Evolutionary conservation across 106 monocot genomes (phyloP).

Genomic region (Allium sativum): DNA sequence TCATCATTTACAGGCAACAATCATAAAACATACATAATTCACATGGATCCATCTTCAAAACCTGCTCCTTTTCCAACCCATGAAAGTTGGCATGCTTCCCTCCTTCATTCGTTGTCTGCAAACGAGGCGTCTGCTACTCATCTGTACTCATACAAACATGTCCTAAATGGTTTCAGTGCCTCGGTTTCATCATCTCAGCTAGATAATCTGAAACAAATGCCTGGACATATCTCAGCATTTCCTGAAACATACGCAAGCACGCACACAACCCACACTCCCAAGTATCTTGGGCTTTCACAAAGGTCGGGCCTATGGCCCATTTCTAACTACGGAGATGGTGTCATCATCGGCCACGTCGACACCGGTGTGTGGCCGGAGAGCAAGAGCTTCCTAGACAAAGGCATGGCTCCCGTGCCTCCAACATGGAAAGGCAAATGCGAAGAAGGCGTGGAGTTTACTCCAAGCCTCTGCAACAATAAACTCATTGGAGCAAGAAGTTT

Average conservation of each 20-base stretch:
- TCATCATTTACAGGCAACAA: background rate
- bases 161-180: background rate
- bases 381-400: background rate
- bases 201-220: background rate
- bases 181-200: background rate
- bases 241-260: background rate
- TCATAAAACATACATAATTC: constrained; percentile 2
- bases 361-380: constrained; percentile 1
- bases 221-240: background rate
- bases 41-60: constrained; percentile 6
- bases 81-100: background rate
- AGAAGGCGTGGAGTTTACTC: constrained; percentile 13
- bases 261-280: background rate
- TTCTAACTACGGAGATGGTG: background rate
- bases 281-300: background rate
- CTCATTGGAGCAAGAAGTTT: constrained; percentile 34
- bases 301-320: background rate
- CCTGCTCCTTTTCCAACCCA: constrained; percentile 10
- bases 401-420: constrained; percentile 9
- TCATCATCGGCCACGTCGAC: background rate
- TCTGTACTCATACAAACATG: background rate
- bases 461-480: constrained; percentile 38
- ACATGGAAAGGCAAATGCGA: constrained; percentile 39
- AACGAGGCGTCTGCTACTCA: background rate
- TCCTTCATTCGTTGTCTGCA: background rate